Base-by-base conservation (phyloP, 805 yeast species). In the Hanseniaspora mollemarum region DNA sequence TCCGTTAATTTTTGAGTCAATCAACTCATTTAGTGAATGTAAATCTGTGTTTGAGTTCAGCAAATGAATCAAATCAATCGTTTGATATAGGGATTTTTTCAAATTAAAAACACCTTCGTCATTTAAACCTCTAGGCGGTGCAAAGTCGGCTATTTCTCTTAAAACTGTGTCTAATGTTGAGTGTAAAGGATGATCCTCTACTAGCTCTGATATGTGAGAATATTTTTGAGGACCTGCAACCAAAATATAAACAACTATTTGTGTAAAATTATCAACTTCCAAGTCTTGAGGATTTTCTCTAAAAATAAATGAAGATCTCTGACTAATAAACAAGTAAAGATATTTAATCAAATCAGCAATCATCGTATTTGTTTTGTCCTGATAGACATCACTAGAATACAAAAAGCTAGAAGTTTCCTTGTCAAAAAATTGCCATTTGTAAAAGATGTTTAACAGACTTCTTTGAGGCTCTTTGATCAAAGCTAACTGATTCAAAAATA, bases 281-380 rank as follows among this genome's bases (percentile, higher is more conserved):
- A 62, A 64, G 6, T 65, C 66, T 6, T 61, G 61, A 1, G 55
- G 39, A 3, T 59, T 51, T 2, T 68, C 60, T 19, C 69, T 66
- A 2, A 75, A 75, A 51, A 70, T 70, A 52, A 86, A 72, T 46
- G 75, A 75, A 2, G 76, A 63, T 54, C 94, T 80, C 57, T 86
- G 94, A 1, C 83, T 77, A 18, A 87, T 61, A 9, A 87, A 56
- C 44, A 78, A 77, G 54, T 87, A 82, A 53, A 87, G 66, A 54
- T 81, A 81, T 29, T 80, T 76, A 43, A 87, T 60, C 55, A 87
- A 80, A 58, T 87, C 95, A 59, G 88, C 96, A 19, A 87, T 67
- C 66, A 90, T 76, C 52, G 77, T 75, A 2, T 73, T 68, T 1
- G 78, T 67, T 52, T 69, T 71, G 21, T 65, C 69, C 37, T 72